Evolutionary conservation across 176 grass and related monocot species (phyloP), one percentile per base, ranked within the genome.

Genomic region (Bonia amplexicaulis): DNA sequence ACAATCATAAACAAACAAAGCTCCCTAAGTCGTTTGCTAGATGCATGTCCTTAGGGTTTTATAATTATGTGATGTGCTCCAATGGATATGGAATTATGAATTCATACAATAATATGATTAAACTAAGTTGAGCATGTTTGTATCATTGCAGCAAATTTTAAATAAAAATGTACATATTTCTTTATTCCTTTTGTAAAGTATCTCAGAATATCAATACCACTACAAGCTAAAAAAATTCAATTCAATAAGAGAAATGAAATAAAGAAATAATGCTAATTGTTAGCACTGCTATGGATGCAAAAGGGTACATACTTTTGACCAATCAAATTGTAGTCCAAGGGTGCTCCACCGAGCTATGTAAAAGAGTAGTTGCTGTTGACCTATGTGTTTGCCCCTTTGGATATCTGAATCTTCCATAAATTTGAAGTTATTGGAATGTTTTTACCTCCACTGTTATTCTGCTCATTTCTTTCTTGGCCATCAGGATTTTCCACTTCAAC

Each of bases 311-410:
- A 94, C 95, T 86, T 89, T 91, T 70, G 95, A 97, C 95, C 95
- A 97, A 86, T 94, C 92, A 75, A 97, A 97, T 83, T 93, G 95
- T 66, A 97, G 82, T 20, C 95, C 95, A 84, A 97, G 88, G 51
- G 95, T 97, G 71, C 95, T 94, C 89, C 92, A 97, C 9, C 95
- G 84, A 97, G 93, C 64, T 97, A 58, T 89, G 84, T 25, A 97
- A 23, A 71, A 97, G 90, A 68, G 66, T 72, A 82, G 76, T 85
- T 75, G 95, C 95, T 66, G 76, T 78, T 77, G 86, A 77, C 76
- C 77, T 90, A 76, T 9, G 66, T 23, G 49, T 78, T 59, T 80
- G 74, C 51, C 25, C 74, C 27, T 66, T 14, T 69, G 46, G 22
- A 49, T n/a, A 5, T 82, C 53, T 20, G 47, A 31, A 46, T 48